phyloP scores from a whole-genome alignment of 2,329 filamentous ascomycete genomes.

The Hymenoscyphus linearis region DNA sequence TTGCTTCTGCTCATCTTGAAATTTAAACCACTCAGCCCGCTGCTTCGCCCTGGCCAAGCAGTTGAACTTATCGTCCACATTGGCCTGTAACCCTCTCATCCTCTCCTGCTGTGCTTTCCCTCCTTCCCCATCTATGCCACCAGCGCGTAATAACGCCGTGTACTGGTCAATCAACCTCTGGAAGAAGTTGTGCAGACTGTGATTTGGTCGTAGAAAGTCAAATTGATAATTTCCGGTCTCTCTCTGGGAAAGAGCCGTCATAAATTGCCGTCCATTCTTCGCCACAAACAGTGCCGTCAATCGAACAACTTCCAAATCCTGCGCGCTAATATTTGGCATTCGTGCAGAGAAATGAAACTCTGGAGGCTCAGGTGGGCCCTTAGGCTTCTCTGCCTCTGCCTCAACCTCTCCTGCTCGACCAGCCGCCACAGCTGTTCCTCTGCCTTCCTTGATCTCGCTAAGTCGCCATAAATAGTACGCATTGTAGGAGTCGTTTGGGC shows the following conservation, averaged over 20 bases:
- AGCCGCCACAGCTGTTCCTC: slow-evolving; percentile 72
- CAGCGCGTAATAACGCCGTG: slow-evolving; percentile 66
- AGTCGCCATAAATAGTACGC: slow-evolving; percentile 89
- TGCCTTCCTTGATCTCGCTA: slow-evolving; percentile 75
- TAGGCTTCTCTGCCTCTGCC: slow-evolving; percentile 58
- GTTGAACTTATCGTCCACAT: slow-evolving; percentile 73
- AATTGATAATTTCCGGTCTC: slow-evolving; percentile 92
- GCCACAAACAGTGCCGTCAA: slow-evolving; percentile 89
- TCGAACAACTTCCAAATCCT: slow-evolving; percentile 71
- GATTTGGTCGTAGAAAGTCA: slow-evolving; percentile 90
- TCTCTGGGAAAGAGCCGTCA: slow-evolving; percentile 82
- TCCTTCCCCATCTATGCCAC: slow-evolving; percentile 55
- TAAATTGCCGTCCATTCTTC: slow-evolving; percentile 85
- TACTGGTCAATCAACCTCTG: slow-evolving; percentile 91
- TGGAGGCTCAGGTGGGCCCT: slow-evolving; percentile 77
- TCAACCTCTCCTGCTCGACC: slow-evolving; percentile 63
- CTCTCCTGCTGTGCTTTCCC: slow-evolving; percentile 68
- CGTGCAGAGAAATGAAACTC: slow-evolving; percentile 91
- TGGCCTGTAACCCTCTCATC: slow-evolving; percentile 66
- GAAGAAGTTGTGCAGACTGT: slow-evolving; percentile 95
- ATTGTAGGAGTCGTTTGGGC: slow-evolving; percentile 74
- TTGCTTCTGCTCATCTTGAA: slow-evolving; percentile 76
- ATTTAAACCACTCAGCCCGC: slow-evolving; percentile 81
- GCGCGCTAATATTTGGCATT: slow-evolving; percentile 95
- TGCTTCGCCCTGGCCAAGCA: slow-evolving; percentile 76